phyloP scores from a whole-genome alignment of 768 basidiomycete genomes.

The Leucocoprinus sp. region DNA sequence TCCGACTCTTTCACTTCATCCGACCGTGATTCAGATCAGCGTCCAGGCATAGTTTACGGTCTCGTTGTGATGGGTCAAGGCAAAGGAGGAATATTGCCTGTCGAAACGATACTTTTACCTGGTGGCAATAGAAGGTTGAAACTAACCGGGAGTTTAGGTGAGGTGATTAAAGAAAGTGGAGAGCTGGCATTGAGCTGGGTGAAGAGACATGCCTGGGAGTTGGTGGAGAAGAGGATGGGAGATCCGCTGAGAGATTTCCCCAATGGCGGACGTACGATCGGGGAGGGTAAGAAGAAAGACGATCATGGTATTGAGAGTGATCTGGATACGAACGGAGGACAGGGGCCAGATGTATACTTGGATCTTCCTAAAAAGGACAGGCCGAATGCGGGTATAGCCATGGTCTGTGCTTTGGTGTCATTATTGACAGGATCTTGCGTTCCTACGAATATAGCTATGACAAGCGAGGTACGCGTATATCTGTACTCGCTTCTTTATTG shows the following conservation, averaged over 20 bases:
- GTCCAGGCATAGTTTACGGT: conserved; percentile 74
- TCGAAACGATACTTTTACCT: conserved; percentile 76
- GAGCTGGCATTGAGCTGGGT: conserved; percentile 93
- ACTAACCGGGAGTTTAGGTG: conserved; percentile 79
- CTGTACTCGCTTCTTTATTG: no score
- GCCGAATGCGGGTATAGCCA: conserved; percentile 83
- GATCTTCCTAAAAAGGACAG: conserved; percentile 95
- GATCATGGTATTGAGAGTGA: no score
- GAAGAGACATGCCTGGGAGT: conserved; percentile 72
- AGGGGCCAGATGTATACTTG: conserved; percentile 71
- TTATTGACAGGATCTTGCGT: conserved; percentile 71
- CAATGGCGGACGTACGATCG: not conserved
- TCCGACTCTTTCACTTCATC: conserved; percentile 54
- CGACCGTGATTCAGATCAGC: conserved; percentile 67
- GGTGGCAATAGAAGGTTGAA: conserved; percentile 59
- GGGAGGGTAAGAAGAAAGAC: conserved; percentile 34
- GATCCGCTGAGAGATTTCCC: conserved; percentile 61
- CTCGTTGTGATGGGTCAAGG: conserved; percentile 85
- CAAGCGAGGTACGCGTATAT: no score
- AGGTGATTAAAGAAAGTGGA: conserved; percentile 86
- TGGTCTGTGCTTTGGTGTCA: conserved; percentile 85
- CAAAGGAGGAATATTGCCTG: conserved; percentile 77
- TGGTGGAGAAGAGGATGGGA: conserved; percentile 56
- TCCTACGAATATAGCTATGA: conserved; percentile 74
- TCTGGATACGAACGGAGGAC: no score